Percentiles rank a stretch among this genome's conserved stretches.
These are phyloP conservation scores for Canna indica DNA, from an alignment of 176 grass and related monocot species.

Conservation along the genomic window DNA sequence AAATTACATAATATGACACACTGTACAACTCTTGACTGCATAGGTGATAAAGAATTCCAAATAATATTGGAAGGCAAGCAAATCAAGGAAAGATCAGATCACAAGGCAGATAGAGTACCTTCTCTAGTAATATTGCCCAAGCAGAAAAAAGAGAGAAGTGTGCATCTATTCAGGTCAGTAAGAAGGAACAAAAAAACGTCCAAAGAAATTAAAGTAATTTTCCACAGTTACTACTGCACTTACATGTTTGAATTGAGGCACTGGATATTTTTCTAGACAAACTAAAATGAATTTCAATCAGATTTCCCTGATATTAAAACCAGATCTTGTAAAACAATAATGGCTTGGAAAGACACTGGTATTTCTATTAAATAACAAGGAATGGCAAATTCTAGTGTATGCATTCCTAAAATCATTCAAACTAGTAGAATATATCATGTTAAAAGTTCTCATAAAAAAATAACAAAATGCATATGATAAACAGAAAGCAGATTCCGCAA, in stretches of 20 bases:
- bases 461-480: neutral
- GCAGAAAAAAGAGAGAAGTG: constrained; percentile 28
- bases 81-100: constrained; percentile 4
- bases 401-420: neutral
- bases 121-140: constrained; percentile 88
- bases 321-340: neutral
- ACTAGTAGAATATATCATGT: neutral
- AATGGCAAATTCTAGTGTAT: neutral
- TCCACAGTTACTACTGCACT: neutral
- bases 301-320: constrained; percentile 58
- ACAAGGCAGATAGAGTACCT: constrained; percentile 44
- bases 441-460: neutral
- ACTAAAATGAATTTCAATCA: constrained; percentile 99
- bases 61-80: constrained; percentile 11
- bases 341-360: neutral
- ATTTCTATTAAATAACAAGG: neutral
- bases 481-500: neutral
- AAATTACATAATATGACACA: constrained; percentile 98
- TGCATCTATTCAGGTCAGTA: constrained; percentile 23
- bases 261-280: constrained; percentile 86
- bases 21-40: constrained; percentile 97
- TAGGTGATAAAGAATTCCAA: constrained; percentile 22
- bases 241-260: constrained; percentile 98
- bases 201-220: neutral
- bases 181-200: constrained; percentile 8